Percentiles rank a stretch among this genome's conserved stretches.
phyloP scores from a whole-genome alignment of 768 basidiomycete species.

The Tricholoma saponaceum region DNA sequence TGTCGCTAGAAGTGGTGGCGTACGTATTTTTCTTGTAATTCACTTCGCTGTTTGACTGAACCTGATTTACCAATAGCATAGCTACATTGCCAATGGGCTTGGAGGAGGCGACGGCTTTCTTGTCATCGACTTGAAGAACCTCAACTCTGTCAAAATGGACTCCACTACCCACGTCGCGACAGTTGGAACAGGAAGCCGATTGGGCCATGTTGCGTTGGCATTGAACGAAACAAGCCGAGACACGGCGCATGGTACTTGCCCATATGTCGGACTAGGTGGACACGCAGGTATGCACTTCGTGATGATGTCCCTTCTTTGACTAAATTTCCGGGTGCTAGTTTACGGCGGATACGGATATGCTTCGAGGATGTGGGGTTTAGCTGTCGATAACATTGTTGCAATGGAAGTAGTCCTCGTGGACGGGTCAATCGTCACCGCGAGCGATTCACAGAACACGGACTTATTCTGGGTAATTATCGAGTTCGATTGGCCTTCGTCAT shows the following conservation, averaged over 20 bases:
- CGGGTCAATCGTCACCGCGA: constrained; percentile 23
- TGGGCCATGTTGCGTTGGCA: constrained; percentile 19
- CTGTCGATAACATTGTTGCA: constrained; percentile 27
- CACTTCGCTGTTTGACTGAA: background rate
- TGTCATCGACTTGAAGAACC: constrained; percentile 36
- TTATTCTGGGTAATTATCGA: background rate
- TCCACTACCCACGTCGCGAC: constrained; percentile 24
- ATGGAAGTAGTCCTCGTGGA: constrained; percentile 30
- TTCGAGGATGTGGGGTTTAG: constrained; percentile 33
- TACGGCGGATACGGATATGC: constrained; percentile 32
- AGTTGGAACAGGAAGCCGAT: background rate
- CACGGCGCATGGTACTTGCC: constrained; percentile 40
- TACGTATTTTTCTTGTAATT: background rate
- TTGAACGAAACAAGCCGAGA: constrained; percentile 33
- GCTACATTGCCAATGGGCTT: constrained; percentile 41
- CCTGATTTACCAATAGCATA: constrained; percentile 24
- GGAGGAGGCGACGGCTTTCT: constrained; percentile 37
- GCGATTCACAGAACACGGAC: background rate
- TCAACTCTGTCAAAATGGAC: constrained; percentile 31
- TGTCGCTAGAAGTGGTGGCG: background rate
- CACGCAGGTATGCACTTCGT: constrained; percentile 29
- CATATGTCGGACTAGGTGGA: constrained; percentile 43
- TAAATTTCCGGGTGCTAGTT: constrained; percentile 7
- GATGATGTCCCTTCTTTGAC: background rate
- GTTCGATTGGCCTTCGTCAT: constrained; percentile 13